Base-by-base conservation (phyloP, 192 early-diverging fungal genomes). In the Phlyctochytrium arcticum region DNA sequence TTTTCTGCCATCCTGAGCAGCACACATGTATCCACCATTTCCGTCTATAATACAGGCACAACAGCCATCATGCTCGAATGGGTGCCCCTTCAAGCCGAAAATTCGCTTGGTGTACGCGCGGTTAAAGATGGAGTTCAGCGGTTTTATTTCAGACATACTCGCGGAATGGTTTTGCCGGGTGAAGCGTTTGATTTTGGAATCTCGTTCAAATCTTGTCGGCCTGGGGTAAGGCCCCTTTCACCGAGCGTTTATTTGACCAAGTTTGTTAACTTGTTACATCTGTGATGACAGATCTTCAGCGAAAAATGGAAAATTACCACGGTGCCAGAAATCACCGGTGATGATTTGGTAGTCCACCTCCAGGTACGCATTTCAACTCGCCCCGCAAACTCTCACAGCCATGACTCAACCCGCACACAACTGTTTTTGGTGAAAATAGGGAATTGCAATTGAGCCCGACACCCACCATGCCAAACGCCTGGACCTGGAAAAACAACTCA, bases 161-260 rank as follows among this genome's bases (percentile, higher is more conserved):
- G 39, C 15, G 81, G 81, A 4, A 75, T 80, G 15, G 71, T 83
- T 8, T 59, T 79, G 10, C 81, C 81, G 17, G 77, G 73, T 36
- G 63, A 72, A 0, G 76, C 76, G 3, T 83, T 73, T 54, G 81
- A 83, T 65, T 77, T 80, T 55, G 62, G 60, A 27, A 73, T 83
- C 31, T 64, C 78, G 30, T 83, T 83, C 62, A 83, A 78, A 62
- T 63, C 62, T 8, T 57, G 50, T 1, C 59, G 46, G 36, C 70
- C 76, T 12, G 81, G 81, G 34, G 67, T 83, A 49, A 36, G 57
- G 50, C 50, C 24, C 36, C 7, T 1, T 1, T 7, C 24, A n/a
- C n/a, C n/a, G n/a, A 9, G 24, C 26, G 36, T 46, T 6, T 4
- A 26, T 24, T 57, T 39, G n/a, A 6, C 32, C 15, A 33, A n/a